Base-by-base conservation (phyloP, 495 filamentous ascomycete genomes). In the Acidomyces sp. region DNA sequence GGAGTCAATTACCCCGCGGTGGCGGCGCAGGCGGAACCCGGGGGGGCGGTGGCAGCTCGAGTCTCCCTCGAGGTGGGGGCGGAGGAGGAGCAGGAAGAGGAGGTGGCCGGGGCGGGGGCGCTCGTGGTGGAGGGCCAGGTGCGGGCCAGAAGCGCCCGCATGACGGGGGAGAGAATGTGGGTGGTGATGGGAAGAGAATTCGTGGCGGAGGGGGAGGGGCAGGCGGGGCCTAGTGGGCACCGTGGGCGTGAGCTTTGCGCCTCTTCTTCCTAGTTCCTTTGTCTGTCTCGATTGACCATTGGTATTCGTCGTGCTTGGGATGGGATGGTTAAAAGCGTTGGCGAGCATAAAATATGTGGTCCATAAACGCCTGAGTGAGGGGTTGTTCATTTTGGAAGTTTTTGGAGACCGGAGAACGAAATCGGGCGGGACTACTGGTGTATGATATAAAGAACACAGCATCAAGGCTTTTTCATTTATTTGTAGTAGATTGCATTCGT, bases 91-190 rank as follows among this genome's bases (percentile, higher is more conserved):
- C 30, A 6, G 30, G 37, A 7, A 21, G 34, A 4, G 22, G 45
- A 7, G 34, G 45, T 27, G 34, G 37, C 5, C 20, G 41, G 10
- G 38, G 32, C 23, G 18, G 39, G 6, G 30, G 37, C 12, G 26
- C 25, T 7, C 31, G 45, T 10, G 34, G 45, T 27, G 34, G 37
- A 6, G 27, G 41, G 10, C 29, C 23, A 13, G 26, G 26, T 24
- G 46, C 46, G 4, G 51, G 51, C 9, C 51, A 53, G 30, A 53
- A 53, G 51, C 13, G 51, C 1, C 21, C 27, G 10, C 31, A 45
- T 21, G 46, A 49, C 20, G 46, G 43, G 25, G 46, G 37, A 26
- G 32, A 37, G 1, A n/a, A n/a, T n/a, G n/a, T n/a, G n/a, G 27
- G 32, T 3, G 47, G 47, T 1, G 48, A 41, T 27, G 43, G 38